Evolutionary conservation across 176 grass and related monocot species (phyloP), one percentile per base, ranked within the genome.

Genomic region (Thalia dealbata): DNA sequence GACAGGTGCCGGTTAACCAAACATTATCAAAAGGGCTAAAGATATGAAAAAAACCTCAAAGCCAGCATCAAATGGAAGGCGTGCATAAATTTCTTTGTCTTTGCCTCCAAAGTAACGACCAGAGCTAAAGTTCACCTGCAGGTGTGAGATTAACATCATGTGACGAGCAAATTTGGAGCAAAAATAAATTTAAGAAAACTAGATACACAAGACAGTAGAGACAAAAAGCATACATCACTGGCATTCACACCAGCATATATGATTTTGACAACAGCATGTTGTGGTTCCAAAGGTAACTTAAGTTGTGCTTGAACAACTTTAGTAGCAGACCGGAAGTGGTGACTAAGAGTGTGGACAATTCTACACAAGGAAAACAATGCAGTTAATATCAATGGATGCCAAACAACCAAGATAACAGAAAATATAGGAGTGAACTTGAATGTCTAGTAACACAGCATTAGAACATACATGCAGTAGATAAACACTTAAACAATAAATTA

Each of bases 211-310:
- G 11, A 8, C 3, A 48, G 38, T 54, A 13, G 55, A 30, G 51
- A 65, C 10, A 3, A 77, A 61, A 69, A 50, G 78, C 95, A 87
- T 91, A 99, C 95, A 81, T 99, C 95, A 85, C 95, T 99, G 68
- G 95, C 95, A 99, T 99, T 99, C 69, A 99, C 95, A 24, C 95
- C 90, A 83, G 95, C 87, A 30, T 93, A 99, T 83, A 99, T 84
- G 78, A 99, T 78, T 85, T 99, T 99, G 77, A 99, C 81, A 51
- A 93, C 48, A 74, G 87, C 90, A 86, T 75, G 79, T 62, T 91
- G 52, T 78, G 87, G 76, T 72, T 93, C 82, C 63, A 99, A 79
- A 54, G 90, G 95, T 61, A 91, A 80, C 66, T 74, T 99, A 79
- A 93, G 75, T 32, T 71, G 81, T 52, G 81, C 86, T 71, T 74